Evolutionary conservation across 257 asterid species (phyloP), one percentile per base, ranked within the genome.

Genomic region (Lavandula angustifolia): DNA sequence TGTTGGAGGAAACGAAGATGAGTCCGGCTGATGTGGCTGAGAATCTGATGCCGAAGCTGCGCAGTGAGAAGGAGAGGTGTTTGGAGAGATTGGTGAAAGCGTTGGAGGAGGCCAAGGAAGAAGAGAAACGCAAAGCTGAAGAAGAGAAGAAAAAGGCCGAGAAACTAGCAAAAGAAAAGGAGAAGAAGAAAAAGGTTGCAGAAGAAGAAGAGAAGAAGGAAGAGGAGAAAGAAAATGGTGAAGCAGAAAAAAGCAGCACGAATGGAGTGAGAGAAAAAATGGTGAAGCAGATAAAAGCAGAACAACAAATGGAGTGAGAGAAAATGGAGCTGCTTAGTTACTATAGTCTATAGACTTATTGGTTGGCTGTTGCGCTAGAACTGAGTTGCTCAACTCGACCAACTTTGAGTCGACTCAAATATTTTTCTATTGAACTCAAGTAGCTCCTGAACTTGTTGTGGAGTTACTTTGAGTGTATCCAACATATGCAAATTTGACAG

Each of bases 41-140:
- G 77, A 83, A 79, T 56, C 50, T 85, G 80, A 83, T 81, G 91
- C 85, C 88, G 0, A 86, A 81, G 59, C 49, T 72, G 22, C 33
- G 38, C 0, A 72, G 79, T 0, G 83, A 72, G 14, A 77, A 9
- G 17, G 76, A 72, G n/a, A 54, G 43, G 4, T 72, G 80, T 44
- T 37, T 83, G 81, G 18, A 7, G 72, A 75, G 72, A 44, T 37
- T 85, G 74, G 66, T 82, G 14, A 46, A 66, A 37, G 84, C 82
- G 54, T 56, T 82, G 4, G 80, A 82, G 34, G 76, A 73, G 40
- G 83, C 78, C 0, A 74, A 78, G 44, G 91, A 53, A 42, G 71
- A 69, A 66, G 77, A 55, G 0, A 32, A 17, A 16, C 13, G 16
- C 3, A 79, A 77, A 32, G 78, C 79, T 0, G 77, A 72, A 57